A percentile compares a stretch with the other conserved stretches of the same genome.
phyloP scores from a whole-genome alignment of 2,329 filamentous ascomycete species.

The Lizonia empirigonia region DNA sequence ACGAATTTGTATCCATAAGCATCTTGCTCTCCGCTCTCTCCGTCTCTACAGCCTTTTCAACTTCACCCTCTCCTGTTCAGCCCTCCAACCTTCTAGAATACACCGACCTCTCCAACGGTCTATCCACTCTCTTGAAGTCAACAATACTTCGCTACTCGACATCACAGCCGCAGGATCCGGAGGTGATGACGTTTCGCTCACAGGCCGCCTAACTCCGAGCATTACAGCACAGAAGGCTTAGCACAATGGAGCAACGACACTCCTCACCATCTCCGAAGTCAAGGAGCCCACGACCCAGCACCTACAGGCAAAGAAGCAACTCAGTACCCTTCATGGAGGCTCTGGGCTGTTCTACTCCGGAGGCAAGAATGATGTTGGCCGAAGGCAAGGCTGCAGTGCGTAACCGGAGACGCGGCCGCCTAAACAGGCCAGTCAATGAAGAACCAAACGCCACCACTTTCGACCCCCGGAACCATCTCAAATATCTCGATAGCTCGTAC shows the following conservation, averaged over 20 bases:
- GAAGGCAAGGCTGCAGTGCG: constrained; percentile 44
- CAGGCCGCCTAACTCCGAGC: constrained; percentile 24
- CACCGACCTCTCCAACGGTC: not conserved
- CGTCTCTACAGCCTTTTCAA: constrained; percentile 26
- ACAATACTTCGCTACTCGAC: constrained; percentile 6
- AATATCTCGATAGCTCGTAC: constrained; percentile 31
- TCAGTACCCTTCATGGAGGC: constrained; percentile 44
- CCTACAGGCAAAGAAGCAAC: constrained; percentile 43
- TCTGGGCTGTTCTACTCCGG: constrained; percentile 44
- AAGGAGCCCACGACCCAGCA: constrained; percentile 28
- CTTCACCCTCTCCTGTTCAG: constrained; percentile 15
- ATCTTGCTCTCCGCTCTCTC: constrained; percentile 22
- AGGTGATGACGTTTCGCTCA: constrained; percentile 30
- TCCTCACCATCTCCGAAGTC: constrained; percentile 27
- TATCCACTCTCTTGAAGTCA: constrained; percentile 3
- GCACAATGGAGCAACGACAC: constrained; percentile 37
- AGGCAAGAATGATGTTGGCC: constrained; percentile 43
- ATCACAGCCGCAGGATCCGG: constrained; percentile 21
- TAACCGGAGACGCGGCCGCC: constrained; percentile 35
- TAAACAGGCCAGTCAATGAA: constrained; percentile 30
- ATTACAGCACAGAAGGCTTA: not conserved
- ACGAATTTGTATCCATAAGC: constrained; percentile 13
- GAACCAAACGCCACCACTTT: constrained; percentile 27
- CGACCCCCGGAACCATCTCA: constrained; percentile 39
- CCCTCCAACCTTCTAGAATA: not conserved